Percentiles rank a stretch among this genome's conserved stretches.
Conservation (phyloP, 805 yeast species). For the Candida tibetensis region DNA sequence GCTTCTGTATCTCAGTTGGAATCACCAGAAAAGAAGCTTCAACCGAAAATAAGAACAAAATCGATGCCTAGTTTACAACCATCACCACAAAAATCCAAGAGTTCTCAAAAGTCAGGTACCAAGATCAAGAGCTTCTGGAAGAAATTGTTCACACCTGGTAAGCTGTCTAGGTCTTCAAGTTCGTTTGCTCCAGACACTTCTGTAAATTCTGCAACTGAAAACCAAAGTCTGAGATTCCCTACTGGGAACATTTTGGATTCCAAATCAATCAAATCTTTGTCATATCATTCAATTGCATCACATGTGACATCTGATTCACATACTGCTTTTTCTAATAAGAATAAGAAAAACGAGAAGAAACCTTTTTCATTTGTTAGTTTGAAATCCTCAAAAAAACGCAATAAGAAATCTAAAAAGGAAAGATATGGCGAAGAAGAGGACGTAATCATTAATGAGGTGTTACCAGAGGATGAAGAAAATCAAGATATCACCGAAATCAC, state of each 20-base stretch:
- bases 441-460: background rate
- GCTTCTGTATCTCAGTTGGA: conserved; percentile 3
- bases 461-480: background rate
- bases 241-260: background rate
- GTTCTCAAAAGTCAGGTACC: conserved; percentile 11
- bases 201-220: too few species aligned
- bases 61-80: conserved; percentile 2
- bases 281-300: conserved; percentile 5
- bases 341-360: conserved; percentile 4
- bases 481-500: background rate
- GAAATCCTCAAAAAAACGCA: conserved; percentile 1
- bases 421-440: background rate
- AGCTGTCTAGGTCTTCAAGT: too few species aligned
- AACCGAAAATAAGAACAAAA: conserved; percentile 2
- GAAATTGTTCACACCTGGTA: conserved; percentile 9
- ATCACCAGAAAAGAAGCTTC: conserved; percentile 1
- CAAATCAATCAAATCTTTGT: conserved; percentile 3
- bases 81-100: conserved; percentile 26
- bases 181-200: too few species aligned
- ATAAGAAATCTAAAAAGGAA: background rate
- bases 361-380: conserved; percentile 7
- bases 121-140: conserved; percentile 17
- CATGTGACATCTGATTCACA: background rate
- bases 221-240: too few species aligned
- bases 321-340: background rate